Percentiles rank a stretch among this genome's conserved stretches.
Conservation (phyloP, 371 early-diverging fungal genomes). For the Zopfochytrium polystomum region DNA sequence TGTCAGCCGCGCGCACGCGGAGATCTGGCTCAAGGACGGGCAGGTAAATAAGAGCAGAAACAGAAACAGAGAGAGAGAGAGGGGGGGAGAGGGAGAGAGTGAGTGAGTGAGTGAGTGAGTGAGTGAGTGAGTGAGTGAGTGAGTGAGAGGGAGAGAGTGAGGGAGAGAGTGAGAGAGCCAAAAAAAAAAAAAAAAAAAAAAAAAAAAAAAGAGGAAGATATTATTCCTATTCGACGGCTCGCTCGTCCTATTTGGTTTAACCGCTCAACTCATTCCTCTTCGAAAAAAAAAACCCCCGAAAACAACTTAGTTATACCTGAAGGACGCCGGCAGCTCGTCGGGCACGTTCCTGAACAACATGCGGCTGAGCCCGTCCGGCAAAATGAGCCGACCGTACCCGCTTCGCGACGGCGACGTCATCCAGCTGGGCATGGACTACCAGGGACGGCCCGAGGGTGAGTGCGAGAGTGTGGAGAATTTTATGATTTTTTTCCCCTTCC, state of each 20-base stretch:
- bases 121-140: too few species aligned
- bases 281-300: too few species aligned
- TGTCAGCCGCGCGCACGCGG: conserved; percentile 86
- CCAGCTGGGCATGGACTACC: conserved; percentile 92
- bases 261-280: too few species aligned
- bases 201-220: too few species aligned
- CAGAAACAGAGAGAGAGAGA: too few species aligned
- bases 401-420: conserved; percentile 84
- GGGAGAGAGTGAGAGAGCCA: too few species aligned
- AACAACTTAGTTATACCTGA: conserved; percentile 81
- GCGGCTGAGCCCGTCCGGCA: conserved; percentile 74
- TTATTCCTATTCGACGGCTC: too few species aligned
- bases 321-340: conserved; percentile 90
- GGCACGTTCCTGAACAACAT: conserved; percentile 92
- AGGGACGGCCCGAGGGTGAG: conserved; percentile 80
- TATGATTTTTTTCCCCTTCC: neutral
- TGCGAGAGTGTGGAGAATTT: neutral
- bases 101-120: neutral
- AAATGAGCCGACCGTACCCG: conserved; percentile 69
- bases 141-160: too few species aligned
- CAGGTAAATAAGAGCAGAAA: conserved; percentile 55
- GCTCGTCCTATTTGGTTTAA: too few species aligned
- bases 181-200: too few species aligned
- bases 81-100: too few species aligned
- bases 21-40: conserved; percentile 78